Base-by-base conservation (phyloP, 202 grass and related monocot species). In the Saccharum hybrid region DNA sequence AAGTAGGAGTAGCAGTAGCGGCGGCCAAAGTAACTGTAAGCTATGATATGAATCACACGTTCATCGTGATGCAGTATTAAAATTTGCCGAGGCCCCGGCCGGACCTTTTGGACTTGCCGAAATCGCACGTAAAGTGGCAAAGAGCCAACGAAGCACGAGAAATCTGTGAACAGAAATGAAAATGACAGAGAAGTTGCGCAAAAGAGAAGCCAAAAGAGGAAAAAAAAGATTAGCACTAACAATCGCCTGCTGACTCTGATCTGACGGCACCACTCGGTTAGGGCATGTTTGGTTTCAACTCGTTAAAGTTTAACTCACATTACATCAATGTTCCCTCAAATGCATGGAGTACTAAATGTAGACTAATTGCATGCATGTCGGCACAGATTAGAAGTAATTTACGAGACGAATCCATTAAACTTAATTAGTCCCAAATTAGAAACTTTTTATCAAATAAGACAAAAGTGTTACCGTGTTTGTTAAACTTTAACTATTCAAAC, bases 41-140 rank as follows among this genome's bases (percentile, higher is more conserved):
- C 1, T 41, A 33, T 75, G 70, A 26, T 81, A 66, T 31, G 4
- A 60, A 73, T 16, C 87, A 77, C 78, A 82, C 76, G 87, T 41
- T 86, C 37, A 57, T 46, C 83, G 87, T 82, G 83, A 37, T 39
- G 41, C n/a, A 7, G 10, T 67, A 82, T 51, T 68, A 33, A 78
- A 73, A 67, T 30, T 5, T 33, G 28, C 8, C 4, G 30, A 48
- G 66, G 72, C 15, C 78, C 72, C 59, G 12, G 5, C 72, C 59
- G 12, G 5, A 1, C 1, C 66, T 34, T 18, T 68, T 41, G 10
- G 41, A 49, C 1, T 40, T 49, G 87, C 45, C 16, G 14, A 64
- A 9, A 16, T 60, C 33, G 46, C 78, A 86, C 38, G 83, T 57
- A 82, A 86, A 78, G 72, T 7, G 28, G 18, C 2, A 6, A 4